Conservation (phyloP, 2,329 filamentous ascomycete genomes). For the Periconia sp. region DNA sequence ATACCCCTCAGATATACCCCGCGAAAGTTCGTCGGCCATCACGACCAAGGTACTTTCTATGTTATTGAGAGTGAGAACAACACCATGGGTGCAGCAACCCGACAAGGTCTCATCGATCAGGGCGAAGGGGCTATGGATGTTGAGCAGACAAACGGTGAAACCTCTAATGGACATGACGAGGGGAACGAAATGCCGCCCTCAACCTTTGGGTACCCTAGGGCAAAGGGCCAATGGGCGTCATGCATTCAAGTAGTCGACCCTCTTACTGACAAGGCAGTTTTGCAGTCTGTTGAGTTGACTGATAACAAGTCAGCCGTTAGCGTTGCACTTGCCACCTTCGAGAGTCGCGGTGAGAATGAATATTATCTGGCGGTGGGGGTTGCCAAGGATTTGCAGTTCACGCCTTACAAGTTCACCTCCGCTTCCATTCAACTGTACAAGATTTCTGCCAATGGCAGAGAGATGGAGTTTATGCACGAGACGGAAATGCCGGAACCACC, state of each 20-base stretch:
- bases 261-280: conserved; percentile 65
- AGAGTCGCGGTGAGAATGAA: conserved; percentile 79
- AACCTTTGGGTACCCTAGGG: conserved; percentile 87
- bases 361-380: conserved; percentile 92
- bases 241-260: conserved; percentile 94
- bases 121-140: conserved; percentile 47
- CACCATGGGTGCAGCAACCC: conserved; percentile 77
- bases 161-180: conserved; percentile 20
- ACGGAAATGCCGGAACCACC: conserved; percentile 90
- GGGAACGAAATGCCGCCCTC: conserved; percentile 67
- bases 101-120: conserved; percentile 72
- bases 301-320: conserved; percentile 93
- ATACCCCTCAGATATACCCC: conserved; percentile 90
- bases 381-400: conserved; percentile 83
- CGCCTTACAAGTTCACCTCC: conserved; percentile 68
- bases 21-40: conserved; percentile 82
- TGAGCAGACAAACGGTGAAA: conserved; percentile 33
- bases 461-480: conserved; percentile 94
- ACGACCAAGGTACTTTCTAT: conserved; percentile 86
- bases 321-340: conserved; percentile 79
- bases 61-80: conserved; percentile 94
- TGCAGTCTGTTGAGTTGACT: conserved; percentile 78
- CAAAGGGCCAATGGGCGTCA: conserved; percentile 86
- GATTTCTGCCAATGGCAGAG: conserved; percentile 81
- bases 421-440: conserved; percentile 93